Percentiles rank a stretch among this genome's conserved stretches.
Evolutionary conservation across 148 eudicot genomes (phyloP).

Genomic region (Chenopodium berlandieri): DNA sequence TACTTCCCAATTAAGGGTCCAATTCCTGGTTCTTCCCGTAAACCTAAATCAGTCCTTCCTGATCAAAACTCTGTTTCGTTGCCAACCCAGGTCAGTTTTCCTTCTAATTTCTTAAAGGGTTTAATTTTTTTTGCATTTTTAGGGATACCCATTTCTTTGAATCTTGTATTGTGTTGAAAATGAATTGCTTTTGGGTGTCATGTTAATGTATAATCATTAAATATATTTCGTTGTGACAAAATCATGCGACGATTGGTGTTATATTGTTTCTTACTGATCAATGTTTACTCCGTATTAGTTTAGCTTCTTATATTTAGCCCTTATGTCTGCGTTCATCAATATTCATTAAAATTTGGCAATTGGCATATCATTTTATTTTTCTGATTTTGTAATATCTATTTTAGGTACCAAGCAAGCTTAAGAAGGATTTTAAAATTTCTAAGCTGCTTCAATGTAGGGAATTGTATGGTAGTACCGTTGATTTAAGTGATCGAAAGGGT

Average conservation of each 20-base stretch:
- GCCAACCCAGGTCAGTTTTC: conserved; percentile 25
- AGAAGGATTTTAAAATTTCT: conserved; percentile 30
- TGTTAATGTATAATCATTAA: neutral
- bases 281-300: too few species aligned
- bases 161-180: neutral
- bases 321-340: too few species aligned
- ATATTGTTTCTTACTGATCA: too few species aligned
- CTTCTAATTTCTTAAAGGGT: neutral
- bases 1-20: conserved; percentile 67
- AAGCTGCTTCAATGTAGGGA: conserved; percentile 62
- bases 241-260: too few species aligned
- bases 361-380: too few species aligned
- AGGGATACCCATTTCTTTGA: neutral
- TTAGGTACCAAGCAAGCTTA: conserved; percentile 18
- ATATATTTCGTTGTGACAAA: too few species aligned
- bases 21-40: conserved; percentile 60
- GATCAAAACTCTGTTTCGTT: conserved; percentile 21
- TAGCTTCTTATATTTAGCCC: too few species aligned
- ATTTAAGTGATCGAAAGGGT: conserved; percentile 41
- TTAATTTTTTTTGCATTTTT: neutral
- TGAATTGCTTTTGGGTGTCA: neutral
- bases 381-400: neutral
- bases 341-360: too few species aligned
- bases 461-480: conserved; percentile 55
- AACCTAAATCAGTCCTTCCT: conserved; percentile 15